Conservation (phyloP, 1,139 yeast species). For the Magnusiomyces fungicola region DNA sequence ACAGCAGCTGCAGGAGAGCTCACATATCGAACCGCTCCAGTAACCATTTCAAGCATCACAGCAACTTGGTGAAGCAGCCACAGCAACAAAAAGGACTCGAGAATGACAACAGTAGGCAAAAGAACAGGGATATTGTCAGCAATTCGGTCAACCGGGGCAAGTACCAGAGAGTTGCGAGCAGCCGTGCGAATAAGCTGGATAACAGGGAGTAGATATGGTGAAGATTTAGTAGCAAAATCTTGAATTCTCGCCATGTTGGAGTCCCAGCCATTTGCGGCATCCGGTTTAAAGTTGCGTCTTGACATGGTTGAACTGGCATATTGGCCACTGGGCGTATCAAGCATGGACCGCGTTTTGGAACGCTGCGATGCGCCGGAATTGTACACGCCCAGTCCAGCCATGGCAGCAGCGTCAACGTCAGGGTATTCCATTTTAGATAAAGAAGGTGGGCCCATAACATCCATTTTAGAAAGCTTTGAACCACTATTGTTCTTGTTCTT, state of each 20-base stretch:
- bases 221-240: not conserved
- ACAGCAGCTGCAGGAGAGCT: not conserved
- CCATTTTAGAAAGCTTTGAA: not conserved
- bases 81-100: not conserved
- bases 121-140: not conserved
- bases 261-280: not conserved
- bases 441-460: not conserved
- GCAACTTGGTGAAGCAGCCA: constrained; percentile 1
- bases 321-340: not conserved
- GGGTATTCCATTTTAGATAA: not conserved
- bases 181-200: not conserved
- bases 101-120: not conserved
- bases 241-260: not conserved
- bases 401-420: not conserved
- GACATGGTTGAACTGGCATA: not conserved
- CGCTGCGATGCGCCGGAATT: not conserved
- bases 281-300: not conserved
- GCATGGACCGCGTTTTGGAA: not conserved
- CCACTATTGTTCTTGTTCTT: not conserved
- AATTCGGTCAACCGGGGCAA: not conserved
- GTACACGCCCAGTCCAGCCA: too few species aligned
- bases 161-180: not conserved
- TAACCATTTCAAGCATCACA: not conserved
- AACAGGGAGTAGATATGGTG: not conserved
- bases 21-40: not conserved